A percentile compares a stretch with the other conserved stretches of the same genome.
Evolutionary conservation across 2,329 filamentous ascomycete genomes (phyloP).

Genomic region (Ceratocystis cubensis): DNA sequence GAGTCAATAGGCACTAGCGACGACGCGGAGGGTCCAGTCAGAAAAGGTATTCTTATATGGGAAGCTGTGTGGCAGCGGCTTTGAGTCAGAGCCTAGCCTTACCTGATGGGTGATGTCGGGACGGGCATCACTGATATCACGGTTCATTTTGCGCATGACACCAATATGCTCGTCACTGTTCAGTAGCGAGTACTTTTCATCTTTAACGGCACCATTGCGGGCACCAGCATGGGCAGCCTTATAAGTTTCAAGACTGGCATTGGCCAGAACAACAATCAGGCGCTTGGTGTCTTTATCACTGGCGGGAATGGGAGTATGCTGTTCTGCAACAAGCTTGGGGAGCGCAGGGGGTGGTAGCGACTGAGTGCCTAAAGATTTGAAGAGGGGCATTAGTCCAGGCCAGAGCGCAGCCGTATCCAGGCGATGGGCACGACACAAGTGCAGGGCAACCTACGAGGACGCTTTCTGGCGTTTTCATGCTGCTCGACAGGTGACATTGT

Average conservation of each 20-base stretch:
- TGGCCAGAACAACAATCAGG: slow-evolving; percentile 89
- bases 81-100: slow-evolving; percentile 27
- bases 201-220: slow-evolving; percentile 53
- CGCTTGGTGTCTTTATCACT: slow-evolving; percentile 84
- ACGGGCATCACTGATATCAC: slow-evolving; percentile 93
- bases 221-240: slow-evolving; percentile 67
- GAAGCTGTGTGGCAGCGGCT: too few species aligned
- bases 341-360: slow-evolving; percentile 85
- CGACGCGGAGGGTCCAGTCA: too few species aligned
- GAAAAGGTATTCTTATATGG: too few species aligned
- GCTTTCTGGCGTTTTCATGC: slow-evolving; percentile 19
- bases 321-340: slow-evolving; percentile 85
- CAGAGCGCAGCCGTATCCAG: too few species aligned
- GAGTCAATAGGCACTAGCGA: slow-evolving; percentile 77
- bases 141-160: slow-evolving; percentile 98
- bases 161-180: slow-evolving; percentile 99
- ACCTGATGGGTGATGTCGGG: slow-evolving; percentile 99
- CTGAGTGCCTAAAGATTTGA: slow-evolving; percentile 57
- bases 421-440: too few species aligned
- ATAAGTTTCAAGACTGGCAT: slow-evolving; percentile 96
- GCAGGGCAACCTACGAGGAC: slow-evolving; percentile 16
- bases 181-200: slow-evolving; percentile 93
- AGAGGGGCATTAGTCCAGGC: slow-evolving; percentile 21
- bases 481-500: slow-evolving; percentile 17
- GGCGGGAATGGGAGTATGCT: slow-evolving; percentile 69